Base-by-base conservation (phyloP, 768 basidiomycete genomes). In the Russula emetica region DNA sequence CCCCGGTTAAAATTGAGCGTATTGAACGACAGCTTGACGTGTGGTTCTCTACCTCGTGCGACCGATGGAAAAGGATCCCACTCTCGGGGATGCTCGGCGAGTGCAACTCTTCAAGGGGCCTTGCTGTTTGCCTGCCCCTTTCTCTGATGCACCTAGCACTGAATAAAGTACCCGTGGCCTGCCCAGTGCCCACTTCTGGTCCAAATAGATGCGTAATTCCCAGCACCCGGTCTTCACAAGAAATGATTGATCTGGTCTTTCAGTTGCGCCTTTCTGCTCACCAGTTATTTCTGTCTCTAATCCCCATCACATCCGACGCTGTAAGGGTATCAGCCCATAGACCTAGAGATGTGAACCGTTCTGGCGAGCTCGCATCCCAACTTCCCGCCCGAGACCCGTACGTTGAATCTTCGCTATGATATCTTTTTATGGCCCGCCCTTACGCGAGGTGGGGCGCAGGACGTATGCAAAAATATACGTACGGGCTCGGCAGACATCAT, bases 1-100 rank as follows among this genome's bases (percentile, higher is more conserved):
- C 64, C 54, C 70, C 69, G 16, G 64, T 61, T 22, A 16, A 40
- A 18, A 6, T 40, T 14, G 38, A 6, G 14, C 5, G 38, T 38
- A 40, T 40, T 69, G n/a, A 64, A 71, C n/a, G 72, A 73, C 53
- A 63, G 62, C 42, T 66, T 59, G 70, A 70, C 70, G 70, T 70
- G 70, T 69, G 49, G 16, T 24, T 10, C 6, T 62, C 55, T 36
- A 11, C 13, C 42, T 20, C 16, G 24, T 32, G 38, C 24, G 11
- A n/a, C 42, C 14, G 5, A 11, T 16, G 30, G 40, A 28, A 26
- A 71, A 71, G 36, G 73, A 70, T 7, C 69, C 72, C 42, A 60
- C 74, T 24, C 45, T 74, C 38, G 70, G 61, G 74, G 72, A 9
- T 53, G 56, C 18, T 74, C 72, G 0, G 66, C 70, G 0, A 73